phyloP scores from a whole-genome alignment of 2,329 filamentous ascomycete genomes.

The Corinectria fuckeliana region DNA sequence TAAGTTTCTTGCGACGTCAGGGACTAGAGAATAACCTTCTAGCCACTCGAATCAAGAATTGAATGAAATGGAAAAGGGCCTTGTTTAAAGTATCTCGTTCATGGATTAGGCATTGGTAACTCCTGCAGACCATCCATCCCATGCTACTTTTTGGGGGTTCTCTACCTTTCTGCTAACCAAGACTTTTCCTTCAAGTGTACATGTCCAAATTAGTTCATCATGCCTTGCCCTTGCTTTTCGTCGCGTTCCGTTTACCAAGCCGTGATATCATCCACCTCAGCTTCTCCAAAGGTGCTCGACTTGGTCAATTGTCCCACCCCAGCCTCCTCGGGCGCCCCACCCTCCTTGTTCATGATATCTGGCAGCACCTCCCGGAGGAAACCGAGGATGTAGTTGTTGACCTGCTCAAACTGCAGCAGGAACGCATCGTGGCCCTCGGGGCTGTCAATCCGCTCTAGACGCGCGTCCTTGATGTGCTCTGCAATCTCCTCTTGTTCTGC shows the following conservation, averaged over 20 bases:
- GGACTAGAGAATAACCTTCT: neutral
- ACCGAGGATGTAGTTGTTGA: slow-evolving; percentile 83
- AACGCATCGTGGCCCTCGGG: slow-evolving; percentile 97
- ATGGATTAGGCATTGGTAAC: neutral
- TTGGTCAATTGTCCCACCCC: slow-evolving; percentile 73
- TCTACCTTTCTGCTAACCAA: neutral
- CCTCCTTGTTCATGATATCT: slow-evolving; percentile 80
- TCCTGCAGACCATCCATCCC: neutral
- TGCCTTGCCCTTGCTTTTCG: neutral
- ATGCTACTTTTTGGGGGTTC: neutral
- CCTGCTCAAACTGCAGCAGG: slow-evolving; percentile 94
- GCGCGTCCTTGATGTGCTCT: slow-evolving; percentile 76
- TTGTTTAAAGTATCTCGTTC: neutral
- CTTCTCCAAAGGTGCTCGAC: slow-evolving; percentile 92
- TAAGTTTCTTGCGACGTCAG: neutral
- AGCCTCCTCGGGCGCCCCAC: slow-evolving; percentile 54
- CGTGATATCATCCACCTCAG: slow-evolving; percentile 94
- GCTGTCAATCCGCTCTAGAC: slow-evolving; percentile 86
- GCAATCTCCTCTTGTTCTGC: slow-evolving; percentile 95
- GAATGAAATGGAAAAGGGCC: neutral
- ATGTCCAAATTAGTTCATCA: neutral
- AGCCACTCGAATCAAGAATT: neutral
- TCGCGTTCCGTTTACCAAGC: slow-evolving; percentile 72
- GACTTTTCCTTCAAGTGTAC: neutral
- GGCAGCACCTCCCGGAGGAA: slow-evolving; percentile 85